Conservation (phyloP, 2,329 filamentous ascomycete species). For the Didymella sp. region DNA sequence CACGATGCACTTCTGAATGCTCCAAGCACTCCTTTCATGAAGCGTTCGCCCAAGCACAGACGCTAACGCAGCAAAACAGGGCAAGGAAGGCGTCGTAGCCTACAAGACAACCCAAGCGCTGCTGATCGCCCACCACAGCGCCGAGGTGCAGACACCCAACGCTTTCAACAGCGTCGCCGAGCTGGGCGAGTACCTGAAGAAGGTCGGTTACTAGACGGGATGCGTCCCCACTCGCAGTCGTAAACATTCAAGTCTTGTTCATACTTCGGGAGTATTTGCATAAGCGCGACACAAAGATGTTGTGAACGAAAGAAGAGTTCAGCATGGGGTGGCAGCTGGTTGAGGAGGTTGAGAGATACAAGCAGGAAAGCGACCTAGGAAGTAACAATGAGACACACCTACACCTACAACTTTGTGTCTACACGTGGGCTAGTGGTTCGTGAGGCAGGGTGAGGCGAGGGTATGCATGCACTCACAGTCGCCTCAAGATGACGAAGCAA, state of each 20-base stretch:
- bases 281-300: constrained; percentile 25
- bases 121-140: constrained; percentile 85
- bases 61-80: constrained; percentile 56
- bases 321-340: constrained; percentile 8
- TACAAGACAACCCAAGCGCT: constrained; percentile 89
- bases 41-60: background rate
- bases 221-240: background rate
- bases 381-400: constrained; percentile 21
- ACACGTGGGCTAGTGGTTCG: background rate
- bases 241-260: constrained; percentile 37
- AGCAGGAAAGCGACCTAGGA: constrained; percentile 4
- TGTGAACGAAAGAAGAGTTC: constrained; percentile 6
- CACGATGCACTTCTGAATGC: background rate
- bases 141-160: constrained; percentile 74
- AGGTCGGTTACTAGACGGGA: constrained; percentile 72
- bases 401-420: constrained; percentile 4
- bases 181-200: constrained; percentile 86
- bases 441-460: background rate
- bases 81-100: constrained; percentile 79
- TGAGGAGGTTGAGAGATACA: background rate
- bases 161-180: constrained; percentile 80
- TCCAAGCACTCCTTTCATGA: background rate
- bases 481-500: too few species aligned
- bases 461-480: too few species aligned
- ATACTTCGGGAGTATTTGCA: constrained; percentile 48